A percentile compares a stretch with the other conserved stretches of the same genome.
Evolutionary conservation across 2,329 filamentous ascomycete species (phyloP).

Genomic region (Plenodomus tracheiphilus): DNA sequence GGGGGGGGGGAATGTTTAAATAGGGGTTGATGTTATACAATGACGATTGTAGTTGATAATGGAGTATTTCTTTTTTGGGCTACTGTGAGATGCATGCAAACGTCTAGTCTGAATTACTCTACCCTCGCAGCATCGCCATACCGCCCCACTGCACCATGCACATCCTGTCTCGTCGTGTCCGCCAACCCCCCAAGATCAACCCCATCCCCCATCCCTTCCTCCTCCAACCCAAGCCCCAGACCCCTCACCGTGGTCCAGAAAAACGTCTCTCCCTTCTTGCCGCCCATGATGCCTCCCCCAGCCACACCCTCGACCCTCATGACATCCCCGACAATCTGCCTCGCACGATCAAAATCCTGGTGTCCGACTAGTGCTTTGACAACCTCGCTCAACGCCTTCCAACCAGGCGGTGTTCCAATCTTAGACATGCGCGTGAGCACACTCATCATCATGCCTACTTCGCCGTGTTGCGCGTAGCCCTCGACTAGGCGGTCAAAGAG

Average conservation of each 20-base stretch:
- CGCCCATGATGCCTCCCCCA: slow-evolving; percentile 21
- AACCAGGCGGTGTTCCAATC: slow-evolving; percentile 48
- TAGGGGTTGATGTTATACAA: too few relatives aligned
- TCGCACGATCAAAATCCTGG: slow-evolving; percentile 40
- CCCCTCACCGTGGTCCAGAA: slow-evolving; percentile 9
- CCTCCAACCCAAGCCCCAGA: slow-evolving; percentile 14
- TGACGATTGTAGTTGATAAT: too few relatives aligned
- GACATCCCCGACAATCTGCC: slow-evolving; percentile 44
- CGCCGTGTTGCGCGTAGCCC: slow-evolving; percentile 63
- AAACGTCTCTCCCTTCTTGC: slow-evolving; percentile 19
- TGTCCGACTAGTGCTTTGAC: slow-evolving; percentile 44
- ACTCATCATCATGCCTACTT: slow-evolving; percentile 51
- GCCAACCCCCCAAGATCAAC: not conserved
- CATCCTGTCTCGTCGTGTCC: too few relatives aligned
- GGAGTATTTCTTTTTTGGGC: too few relatives aligned
- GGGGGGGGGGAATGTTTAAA: too few relatives aligned
- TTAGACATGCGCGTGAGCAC: slow-evolving; percentile 46
- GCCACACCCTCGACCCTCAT: slow-evolving; percentile 37
- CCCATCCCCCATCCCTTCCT: slow-evolving; percentile 14
- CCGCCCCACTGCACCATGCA: too few relatives aligned
- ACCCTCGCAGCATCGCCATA: too few relatives aligned
- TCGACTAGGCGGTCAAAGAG: slow-evolving; percentile 73
- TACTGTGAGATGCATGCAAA: too few relatives aligned
- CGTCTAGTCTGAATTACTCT: too few relatives aligned
- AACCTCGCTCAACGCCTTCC: slow-evolving; percentile 45